A percentile compares a stretch with the other conserved stretches of the same genome.
phyloP scores from a whole-genome alignment of 257 asterid genomes.

The Avicennia marina region DNA sequence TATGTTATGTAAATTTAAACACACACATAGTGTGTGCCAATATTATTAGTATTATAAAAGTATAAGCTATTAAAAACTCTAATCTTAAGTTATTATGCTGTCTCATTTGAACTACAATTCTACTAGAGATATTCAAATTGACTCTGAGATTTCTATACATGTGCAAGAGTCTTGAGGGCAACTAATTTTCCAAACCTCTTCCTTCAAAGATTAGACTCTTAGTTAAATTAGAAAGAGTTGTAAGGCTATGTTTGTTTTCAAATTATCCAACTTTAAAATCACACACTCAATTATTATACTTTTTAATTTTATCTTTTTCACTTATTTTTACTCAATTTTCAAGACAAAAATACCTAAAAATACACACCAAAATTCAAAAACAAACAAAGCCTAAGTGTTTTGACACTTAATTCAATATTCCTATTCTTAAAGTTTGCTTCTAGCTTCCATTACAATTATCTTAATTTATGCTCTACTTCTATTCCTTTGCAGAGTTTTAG shows the following conservation, averaged over 20 bases:
- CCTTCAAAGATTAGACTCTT: constrained; percentile 61
- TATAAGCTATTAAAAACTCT: constrained; percentile 3
- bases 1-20: background rate
- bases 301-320: too few species aligned
- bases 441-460: background rate
- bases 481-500: constrained; percentile 43
- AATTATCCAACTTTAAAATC: too few species aligned
- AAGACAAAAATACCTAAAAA: too few species aligned
- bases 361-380: too few species aligned
- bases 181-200: constrained; percentile 61
- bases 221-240: constrained; percentile 66
- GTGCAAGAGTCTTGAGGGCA: constrained; percentile 86
- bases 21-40: background rate
- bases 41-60: background rate
- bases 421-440: constrained; percentile 1
- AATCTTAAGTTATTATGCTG: background rate
- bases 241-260: too few species aligned
- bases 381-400: too few species aligned
- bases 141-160: constrained; percentile 9
- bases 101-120: background rate
- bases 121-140: constrained; percentile 2
- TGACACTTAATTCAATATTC: constrained; percentile 8
- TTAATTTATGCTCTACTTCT: constrained; percentile 11
- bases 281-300: too few species aligned
- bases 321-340: too few species aligned